These are phyloP conservation scores for Macrophomina phaseolina DNA, from an alignment of 2,329 filamentous ascomycete species.

Conservation along the genomic window DNA sequence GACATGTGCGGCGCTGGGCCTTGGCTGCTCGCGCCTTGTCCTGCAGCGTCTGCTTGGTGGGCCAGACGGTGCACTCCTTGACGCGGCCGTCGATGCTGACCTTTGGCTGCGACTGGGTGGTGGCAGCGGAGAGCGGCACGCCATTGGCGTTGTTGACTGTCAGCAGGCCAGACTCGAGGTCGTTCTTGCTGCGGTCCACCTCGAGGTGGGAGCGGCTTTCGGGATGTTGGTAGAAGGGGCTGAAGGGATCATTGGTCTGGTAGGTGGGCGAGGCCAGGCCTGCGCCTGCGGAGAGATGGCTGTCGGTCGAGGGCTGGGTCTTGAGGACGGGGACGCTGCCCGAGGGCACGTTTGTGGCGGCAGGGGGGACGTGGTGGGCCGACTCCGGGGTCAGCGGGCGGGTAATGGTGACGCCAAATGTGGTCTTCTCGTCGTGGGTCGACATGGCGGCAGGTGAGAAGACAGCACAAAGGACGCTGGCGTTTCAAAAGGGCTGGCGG, in stretches of 20 bases:
- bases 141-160: constrained; percentile 48
- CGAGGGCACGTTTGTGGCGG: not conserved
- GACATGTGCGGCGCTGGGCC: constrained; percentile 47
- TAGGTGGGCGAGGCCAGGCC: constrained; percentile 24
- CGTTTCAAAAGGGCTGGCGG: constrained; percentile 1
- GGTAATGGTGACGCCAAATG: constrained; percentile 28
- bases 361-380: not conserved
- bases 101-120: constrained; percentile 47
- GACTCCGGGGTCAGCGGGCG: constrained; percentile 21
- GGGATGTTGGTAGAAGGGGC: constrained; percentile 56
- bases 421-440: constrained; percentile 25
- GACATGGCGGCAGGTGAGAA: constrained; percentile 8
- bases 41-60: constrained; percentile 54
- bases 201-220: constrained; percentile 33
- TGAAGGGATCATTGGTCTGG: constrained; percentile 50
- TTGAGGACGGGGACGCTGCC: constrained; percentile 6
- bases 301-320: constrained; percentile 23
- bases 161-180: constrained; percentile 41
- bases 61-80: constrained; percentile 60
- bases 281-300: constrained; percentile 3
- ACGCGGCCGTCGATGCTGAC: constrained; percentile 48
- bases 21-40: constrained; percentile 46
- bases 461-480: not conserved
- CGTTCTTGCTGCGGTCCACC: constrained; percentile 24
- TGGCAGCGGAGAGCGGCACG: constrained; percentile 43